Conservation (phyloP, 768 basidiomycete species). For the Tylopilus rubrobrunneus region DNA sequence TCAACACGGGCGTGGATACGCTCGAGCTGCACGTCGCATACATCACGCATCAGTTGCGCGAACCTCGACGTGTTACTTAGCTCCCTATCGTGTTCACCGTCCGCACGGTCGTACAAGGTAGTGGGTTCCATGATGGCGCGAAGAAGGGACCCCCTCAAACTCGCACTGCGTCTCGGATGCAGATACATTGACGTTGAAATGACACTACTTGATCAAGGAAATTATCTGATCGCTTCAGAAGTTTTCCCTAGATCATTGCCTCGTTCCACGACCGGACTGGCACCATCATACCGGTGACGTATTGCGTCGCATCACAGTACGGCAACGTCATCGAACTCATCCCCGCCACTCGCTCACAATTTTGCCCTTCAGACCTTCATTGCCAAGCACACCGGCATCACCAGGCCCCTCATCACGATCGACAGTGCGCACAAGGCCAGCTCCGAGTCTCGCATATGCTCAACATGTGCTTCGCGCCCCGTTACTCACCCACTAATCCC, state of each 20-base stretch:
- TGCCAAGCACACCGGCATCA: constrained; percentile 40
- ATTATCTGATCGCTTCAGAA: constrained; percentile 61
- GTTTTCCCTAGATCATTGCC: constrained; percentile 63
- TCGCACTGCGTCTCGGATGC: too few relatives aligned
- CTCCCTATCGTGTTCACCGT: constrained; percentile 93
- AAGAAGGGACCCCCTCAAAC: too few relatives aligned
- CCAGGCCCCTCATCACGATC: constrained; percentile 89
- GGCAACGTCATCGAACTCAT: constrained; percentile 95
- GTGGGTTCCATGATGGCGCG: constrained; percentile 83
- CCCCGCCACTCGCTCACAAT: constrained; percentile 76
- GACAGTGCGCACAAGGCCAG: constrained; percentile 91
- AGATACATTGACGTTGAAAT: constrained; percentile 95
- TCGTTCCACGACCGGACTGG: constrained; percentile 96
- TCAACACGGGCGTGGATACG: constrained; percentile 84
- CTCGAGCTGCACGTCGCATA: constrained; percentile 89
- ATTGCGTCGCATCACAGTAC: constrained; percentile 55
- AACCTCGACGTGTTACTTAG: constrained; percentile 67
- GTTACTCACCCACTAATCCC: constrained; percentile 89
- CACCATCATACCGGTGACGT: constrained; percentile 67
- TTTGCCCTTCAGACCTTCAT: constrained; percentile 74
- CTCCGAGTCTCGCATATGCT: constrained; percentile 87
- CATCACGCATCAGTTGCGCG: constrained; percentile 76
- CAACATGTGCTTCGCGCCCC: constrained; percentile 81
- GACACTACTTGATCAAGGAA: constrained; percentile 57
- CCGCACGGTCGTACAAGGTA: constrained; percentile 89